Percentiles rank a stretch among this genome's conserved stretches.
phyloP scores from a whole-genome alignment of 306 rosid species.

The Sicyos baderoa region DNA sequence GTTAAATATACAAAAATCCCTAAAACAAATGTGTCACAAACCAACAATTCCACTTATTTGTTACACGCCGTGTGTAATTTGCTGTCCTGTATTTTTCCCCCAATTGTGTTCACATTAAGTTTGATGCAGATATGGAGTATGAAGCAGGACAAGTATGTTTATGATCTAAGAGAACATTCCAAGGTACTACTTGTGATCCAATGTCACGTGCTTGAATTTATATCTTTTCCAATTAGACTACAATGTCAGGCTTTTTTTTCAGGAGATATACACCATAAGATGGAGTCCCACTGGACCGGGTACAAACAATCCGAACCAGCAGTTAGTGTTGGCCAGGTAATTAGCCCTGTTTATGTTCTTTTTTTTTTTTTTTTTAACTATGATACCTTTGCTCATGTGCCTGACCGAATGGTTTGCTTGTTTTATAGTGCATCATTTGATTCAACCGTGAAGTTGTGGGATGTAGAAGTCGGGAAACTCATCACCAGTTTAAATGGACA shows the following conservation, averaged over 20 bases:
- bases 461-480: slow-evolving; percentile 72
- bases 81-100: background rate
- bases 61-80: too few relatives aligned
- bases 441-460: slow-evolving; percentile 87
- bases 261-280: slow-evolving; percentile 90
- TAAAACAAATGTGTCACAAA: too few relatives aligned
- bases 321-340: slow-evolving; percentile 87
- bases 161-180: slow-evolving; percentile 82
- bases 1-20: too few relatives aligned
- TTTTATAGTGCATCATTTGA: slow-evolving; percentile 78
- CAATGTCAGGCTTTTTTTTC: slow-evolving; percentile 23
- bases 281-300: slow-evolving; percentile 95
- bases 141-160: slow-evolving; percentile 76
- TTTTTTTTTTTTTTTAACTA: background rate
- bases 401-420: slow-evolving; percentile 10
- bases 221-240: slow-evolving; percentile 15
- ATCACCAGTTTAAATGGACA: slow-evolving; percentile 73
- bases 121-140: slow-evolving; percentile 79
- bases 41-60: background rate
- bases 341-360: background rate
- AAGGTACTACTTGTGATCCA: slow-evolving; percentile 41
- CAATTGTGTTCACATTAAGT: slow-evolving; percentile 3
- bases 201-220: slow-evolving; percentile 8
- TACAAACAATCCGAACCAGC: slow-evolving; percentile 67
- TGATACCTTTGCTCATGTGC: background rate